These are phyloP conservation scores for Globisporangium middletonii DNA, from an alignment of 352 stramenopile genomes.

Conservation along the genomic window DNA sequence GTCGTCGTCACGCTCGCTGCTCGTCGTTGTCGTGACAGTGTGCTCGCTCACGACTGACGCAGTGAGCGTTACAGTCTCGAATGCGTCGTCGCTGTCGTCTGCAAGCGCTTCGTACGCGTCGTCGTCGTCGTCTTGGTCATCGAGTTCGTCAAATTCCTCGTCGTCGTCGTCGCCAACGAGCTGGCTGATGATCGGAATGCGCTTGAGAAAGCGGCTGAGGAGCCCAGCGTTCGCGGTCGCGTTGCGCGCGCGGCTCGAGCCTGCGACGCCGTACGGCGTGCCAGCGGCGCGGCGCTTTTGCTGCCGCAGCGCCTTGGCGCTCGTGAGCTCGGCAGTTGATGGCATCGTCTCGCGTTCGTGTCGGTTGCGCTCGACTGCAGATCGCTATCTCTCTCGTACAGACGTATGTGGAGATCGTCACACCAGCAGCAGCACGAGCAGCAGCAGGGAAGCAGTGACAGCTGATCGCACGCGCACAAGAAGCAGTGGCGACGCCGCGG, in stretches of 20 bases:
- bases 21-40: background rate
- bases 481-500: too few relatives aligned
- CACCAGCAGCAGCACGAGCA: too few relatives aligned
- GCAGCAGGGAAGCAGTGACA: too few relatives aligned
- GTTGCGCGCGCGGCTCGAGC: conserved; percentile 3
- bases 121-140: conserved; percentile 14
- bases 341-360: background rate
- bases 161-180: conserved; percentile 36
- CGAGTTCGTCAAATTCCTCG: conserved; percentile 10
- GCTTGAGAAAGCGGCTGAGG: conserved; percentile 57
- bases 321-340: background rate
- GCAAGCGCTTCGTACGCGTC: conserved; percentile 3
- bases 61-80: conserved; percentile 7
- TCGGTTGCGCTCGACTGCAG: background rate
- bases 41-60: background rate
- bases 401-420: too few relatives aligned
- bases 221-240: conserved; percentile 20
- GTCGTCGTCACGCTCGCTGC: conserved; percentile 10
- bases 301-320: conserved; percentile 9
- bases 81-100: conserved; percentile 15
- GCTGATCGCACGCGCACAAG: too few relatives aligned
- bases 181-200: conserved; percentile 58
- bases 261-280: conserved; percentile 28
- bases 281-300: conserved; percentile 29
- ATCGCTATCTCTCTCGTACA: too few relatives aligned